Conservation (phyloP, 805 yeast genomes). For the Candida silvatica region DNA sequence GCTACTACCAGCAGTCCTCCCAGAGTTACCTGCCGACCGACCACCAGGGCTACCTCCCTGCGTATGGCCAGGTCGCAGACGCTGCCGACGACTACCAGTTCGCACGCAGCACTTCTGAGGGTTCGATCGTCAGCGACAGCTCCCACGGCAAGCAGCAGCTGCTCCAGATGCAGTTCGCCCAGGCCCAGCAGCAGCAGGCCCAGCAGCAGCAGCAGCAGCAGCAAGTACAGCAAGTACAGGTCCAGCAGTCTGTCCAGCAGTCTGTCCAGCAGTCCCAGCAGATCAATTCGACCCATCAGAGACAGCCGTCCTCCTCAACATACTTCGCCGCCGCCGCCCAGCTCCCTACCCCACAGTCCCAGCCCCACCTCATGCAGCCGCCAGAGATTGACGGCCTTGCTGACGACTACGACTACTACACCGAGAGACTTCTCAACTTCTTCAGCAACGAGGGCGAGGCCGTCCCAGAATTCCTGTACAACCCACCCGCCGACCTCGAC, state of each 20-base stretch:
- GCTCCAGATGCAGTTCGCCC: too few relatives aligned
- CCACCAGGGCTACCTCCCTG: too few relatives aligned
- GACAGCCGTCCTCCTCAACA: too few relatives aligned
- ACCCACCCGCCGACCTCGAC: slow-evolving; percentile 56
- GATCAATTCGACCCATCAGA: background rate
- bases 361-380: slow-evolving; percentile 3
- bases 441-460: slow-evolving; percentile 39
- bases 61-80: too few relatives aligned
- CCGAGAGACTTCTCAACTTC: slow-evolving; percentile 36
- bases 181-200: too few relatives aligned
- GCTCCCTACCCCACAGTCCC: slow-evolving; percentile 8
- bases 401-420: slow-evolving; percentile 33
- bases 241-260: background rate
- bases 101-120: background rate
- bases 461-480: slow-evolving; percentile 30
- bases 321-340: slow-evolving; percentile 6
- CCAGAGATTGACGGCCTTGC: slow-evolving; percentile 14
- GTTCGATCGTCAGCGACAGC: slow-evolving; percentile 1
- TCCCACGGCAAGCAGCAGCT: slow-evolving; percentile 1
- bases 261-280: slow-evolving; percentile 3
- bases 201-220: slow-evolving; percentile 2
- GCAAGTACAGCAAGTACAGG: background rate
- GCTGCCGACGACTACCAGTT: too few relatives aligned
- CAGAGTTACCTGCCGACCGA: too few relatives aligned
- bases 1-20: too few relatives aligned